Conservation (phyloP, 306 rosid genomes). For the Sphenostylis stenocarpa region DNA sequence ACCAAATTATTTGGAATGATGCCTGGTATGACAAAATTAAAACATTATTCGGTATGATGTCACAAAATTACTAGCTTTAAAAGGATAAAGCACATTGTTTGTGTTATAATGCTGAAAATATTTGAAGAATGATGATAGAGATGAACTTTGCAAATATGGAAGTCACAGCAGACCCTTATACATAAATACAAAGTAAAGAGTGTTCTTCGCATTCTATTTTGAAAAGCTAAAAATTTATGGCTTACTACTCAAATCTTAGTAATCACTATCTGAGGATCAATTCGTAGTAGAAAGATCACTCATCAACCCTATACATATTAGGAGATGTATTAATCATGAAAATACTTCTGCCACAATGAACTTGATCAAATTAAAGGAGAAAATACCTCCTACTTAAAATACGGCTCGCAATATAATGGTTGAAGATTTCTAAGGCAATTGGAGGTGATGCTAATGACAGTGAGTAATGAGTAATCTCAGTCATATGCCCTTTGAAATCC, state of each 20-base stretch:
- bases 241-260: background rate
- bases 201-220: background rate
- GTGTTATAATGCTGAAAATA: slow-evolving; percentile 10
- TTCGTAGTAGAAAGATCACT: slow-evolving; percentile 23
- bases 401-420: background rate
- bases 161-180: slow-evolving; percentile 23
- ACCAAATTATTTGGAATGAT: background rate
- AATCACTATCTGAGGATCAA: background rate
- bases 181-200: slow-evolving; percentile 18
- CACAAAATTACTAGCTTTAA: background rate
- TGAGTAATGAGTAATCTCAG: slow-evolving; percentile 19
- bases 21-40: slow-evolving; percentile 39
- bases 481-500: background rate
- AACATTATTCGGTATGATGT: background rate
- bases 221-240: slow-evolving; percentile 6
- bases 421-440: slow-evolving; percentile 16
- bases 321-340: slow-evolving; percentile 10
- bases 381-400: slow-evolving; percentile 12
- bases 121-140: background rate
- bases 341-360: background rate
- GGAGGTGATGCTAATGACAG: background rate
- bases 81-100: slow-evolving; percentile 3
- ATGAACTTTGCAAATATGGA: slow-evolving; percentile 4
- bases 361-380: slow-evolving; percentile 15
- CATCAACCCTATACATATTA: background rate